Base-by-base conservation (phyloP, 306 rosid species). In the Corylus americana region DNA sequence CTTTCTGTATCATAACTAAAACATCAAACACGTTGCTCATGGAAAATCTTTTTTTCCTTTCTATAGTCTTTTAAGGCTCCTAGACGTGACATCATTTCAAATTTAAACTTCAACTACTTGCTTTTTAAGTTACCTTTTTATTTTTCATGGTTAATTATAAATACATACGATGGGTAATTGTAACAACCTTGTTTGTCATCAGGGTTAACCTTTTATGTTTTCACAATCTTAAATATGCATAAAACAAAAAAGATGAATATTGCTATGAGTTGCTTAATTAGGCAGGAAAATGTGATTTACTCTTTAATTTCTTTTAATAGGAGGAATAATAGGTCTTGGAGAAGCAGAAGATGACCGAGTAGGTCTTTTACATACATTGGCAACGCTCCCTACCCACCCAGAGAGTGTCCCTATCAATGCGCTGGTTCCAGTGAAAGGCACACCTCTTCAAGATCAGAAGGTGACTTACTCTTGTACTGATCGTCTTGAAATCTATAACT, bases 361-460 rank as follows among this genome's bases (percentile, higher is more conserved):
- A 58, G 98, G 98, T 84, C 89, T 95, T 89, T 81, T 92, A 83
- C 98, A 95, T 80, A 95, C 98, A 12, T 87, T 95, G 83, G 93
- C 98, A 64, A 92, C 98, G 20, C 93, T 95, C 39, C 98, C 98
- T 58, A 81, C 91, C 68, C 98, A 95, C 87, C 98, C 98, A 2
- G 98, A 95, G 87, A 95, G 98, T 77, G 98, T 92, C 80, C 98
- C 98, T 64, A 95, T 95, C 75, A 95, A 95, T 78, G 95, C 98
- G 12, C 89, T 95, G 73, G 14, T 95, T 76, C 88, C 97, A 44
- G 98, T 95, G 75, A 91, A 92, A 83, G 98, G 98, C 75, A 95
- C 98, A 29, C 98, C 98, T 73, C 96, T 95, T 47, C 86, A 92
- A 84, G 92, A 95, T 80, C 98, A 92, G 74, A 92, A 95, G 91